Percentiles rank a stretch among this genome's conserved stretches.
Evolutionary conservation across 768 basidiomycete species (phyloP).

Genomic region (Podaxis carcinomalis): DNA sequence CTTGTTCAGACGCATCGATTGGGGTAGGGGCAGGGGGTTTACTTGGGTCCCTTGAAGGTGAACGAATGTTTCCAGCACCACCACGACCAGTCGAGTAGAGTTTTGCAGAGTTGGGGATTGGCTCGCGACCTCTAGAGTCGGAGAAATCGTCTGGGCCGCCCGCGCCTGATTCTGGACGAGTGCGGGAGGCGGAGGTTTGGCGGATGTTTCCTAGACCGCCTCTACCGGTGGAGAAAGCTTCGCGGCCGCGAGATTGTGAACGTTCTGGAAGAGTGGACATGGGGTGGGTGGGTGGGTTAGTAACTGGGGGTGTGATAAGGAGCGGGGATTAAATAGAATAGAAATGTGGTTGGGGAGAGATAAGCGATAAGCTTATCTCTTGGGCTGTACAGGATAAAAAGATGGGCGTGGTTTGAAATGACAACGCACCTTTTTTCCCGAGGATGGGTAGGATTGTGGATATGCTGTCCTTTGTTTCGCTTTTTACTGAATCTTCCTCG

Average conservation of each 20-base stretch:
- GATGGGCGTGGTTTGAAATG: neutral
- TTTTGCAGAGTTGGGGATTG: conserved; percentile 30
- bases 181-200: conserved; percentile 40
- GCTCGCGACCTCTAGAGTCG: conserved; percentile 59
- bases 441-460: neutral
- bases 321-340: neutral
- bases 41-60: conserved; percentile 43
- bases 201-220: conserved; percentile 71
- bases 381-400: neutral
- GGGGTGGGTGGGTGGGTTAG: no score
- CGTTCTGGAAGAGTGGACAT: conserved; percentile 25
- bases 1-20: conserved; percentile 31
- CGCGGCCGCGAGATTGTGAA: conserved; percentile 57
- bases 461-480: neutral
- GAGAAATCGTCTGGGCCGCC: conserved; percentile 60
- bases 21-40: conserved; percentile 21
- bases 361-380: conserved; percentile 1
- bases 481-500: neutral
- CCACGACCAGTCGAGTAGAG: conserved; percentile 67
- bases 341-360: neutral
- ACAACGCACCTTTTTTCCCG: neutral
- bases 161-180: conserved; percentile 38
- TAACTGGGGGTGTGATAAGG: no score
- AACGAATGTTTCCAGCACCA: conserved; percentile 82
- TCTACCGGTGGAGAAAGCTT: conserved; percentile 59